Percentiles rank a stretch among this genome's conserved stretches.
Conservation (phyloP, 805 yeast species). For the Schizosaccharomyces lindneri region DNA sequence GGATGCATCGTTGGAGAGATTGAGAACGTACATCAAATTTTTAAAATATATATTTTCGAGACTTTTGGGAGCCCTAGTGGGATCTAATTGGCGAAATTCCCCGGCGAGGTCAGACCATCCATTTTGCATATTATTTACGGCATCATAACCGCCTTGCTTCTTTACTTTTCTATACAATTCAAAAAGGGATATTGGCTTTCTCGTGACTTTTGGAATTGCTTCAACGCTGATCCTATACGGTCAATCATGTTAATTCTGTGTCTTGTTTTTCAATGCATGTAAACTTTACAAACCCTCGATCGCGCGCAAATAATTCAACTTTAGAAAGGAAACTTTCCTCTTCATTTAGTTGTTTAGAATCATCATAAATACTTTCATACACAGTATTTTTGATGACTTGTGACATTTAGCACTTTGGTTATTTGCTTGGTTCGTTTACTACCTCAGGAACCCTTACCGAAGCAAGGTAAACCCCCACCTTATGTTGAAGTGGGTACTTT, state of each 20-base stretch:
- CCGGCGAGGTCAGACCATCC: neutral
- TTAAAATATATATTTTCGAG: neutral
- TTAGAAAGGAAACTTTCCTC: neutral
- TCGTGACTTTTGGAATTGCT: neutral
- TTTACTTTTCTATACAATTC: slow-evolving; percentile 3
- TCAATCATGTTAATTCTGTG: too few relatives aligned
- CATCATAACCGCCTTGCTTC: slow-evolving; percentile 4
- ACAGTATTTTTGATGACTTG: neutral
- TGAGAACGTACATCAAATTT: neutral
- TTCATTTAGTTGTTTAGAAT: neutral
- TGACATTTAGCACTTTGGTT: neutral
- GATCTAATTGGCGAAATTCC: neutral
- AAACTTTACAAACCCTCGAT: neutral
- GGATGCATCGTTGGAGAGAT: too few relatives aligned
- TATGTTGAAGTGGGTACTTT: too few relatives aligned
- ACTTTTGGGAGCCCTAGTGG: neutral
- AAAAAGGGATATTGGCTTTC: neutral
- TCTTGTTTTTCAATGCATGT: neutral
- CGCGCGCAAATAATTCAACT: neutral
- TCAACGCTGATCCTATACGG: neutral
- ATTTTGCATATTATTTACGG: slow-evolving; percentile 1
- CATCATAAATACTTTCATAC: neutral
- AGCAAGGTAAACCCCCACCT: too few relatives aligned
- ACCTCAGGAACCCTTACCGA: too few relatives aligned
- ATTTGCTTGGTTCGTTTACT: too few relatives aligned